phyloP scores from a whole-genome alignment of 2,329 filamentous ascomycete genomes.

The Ascochyta fabae region DNA sequence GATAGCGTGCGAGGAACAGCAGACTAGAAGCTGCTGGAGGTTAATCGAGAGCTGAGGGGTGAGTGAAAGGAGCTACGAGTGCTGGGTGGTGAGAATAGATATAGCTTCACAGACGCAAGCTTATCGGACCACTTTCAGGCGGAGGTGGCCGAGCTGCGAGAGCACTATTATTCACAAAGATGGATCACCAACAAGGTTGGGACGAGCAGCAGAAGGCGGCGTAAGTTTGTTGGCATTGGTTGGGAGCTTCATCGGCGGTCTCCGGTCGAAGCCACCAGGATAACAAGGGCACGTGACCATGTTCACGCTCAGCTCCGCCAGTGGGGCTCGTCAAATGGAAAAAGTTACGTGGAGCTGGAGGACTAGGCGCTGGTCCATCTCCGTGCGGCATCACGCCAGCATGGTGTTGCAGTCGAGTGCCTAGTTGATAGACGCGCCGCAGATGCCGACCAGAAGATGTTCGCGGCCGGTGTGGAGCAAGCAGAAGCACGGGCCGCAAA shows the following conservation, averaged over 20 bases:
- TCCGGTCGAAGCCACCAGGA: slow-evolving; percentile 36
- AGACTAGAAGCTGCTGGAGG: background rate
- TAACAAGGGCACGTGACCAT: slow-evolving; percentile 37
- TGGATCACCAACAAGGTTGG: slow-evolving; percentile 33
- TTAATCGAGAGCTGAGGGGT: slow-evolving; percentile 15
- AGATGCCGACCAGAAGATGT: slow-evolving; percentile 11
- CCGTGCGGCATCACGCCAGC: slow-evolving; percentile 33
- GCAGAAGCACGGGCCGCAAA: slow-evolving; percentile 6
- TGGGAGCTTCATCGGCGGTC: slow-evolving; percentile 43
- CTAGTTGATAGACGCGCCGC: slow-evolving; percentile 2
- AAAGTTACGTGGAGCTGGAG: slow-evolving; percentile 14
- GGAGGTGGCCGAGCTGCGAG: slow-evolving; percentile 43
- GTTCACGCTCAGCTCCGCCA: slow-evolving; percentile 19
- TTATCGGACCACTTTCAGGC: slow-evolving; percentile 41
- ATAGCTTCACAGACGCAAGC: slow-evolving; percentile 33
- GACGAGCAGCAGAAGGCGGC: slow-evolving; percentile 29
- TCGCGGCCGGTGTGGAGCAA: slow-evolving; percentile 8
- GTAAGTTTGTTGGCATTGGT: slow-evolving; percentile 35
- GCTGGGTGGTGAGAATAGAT: slow-evolving; percentile 33
- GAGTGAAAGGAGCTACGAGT: slow-evolving; percentile 22
- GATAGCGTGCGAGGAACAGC: background rate
- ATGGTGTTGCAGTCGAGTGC: slow-evolving; percentile 21
- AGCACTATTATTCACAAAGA: slow-evolving; percentile 32
- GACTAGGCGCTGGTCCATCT: slow-evolving; percentile 17
- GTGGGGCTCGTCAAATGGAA: slow-evolving; percentile 17